A percentile compares a stretch with the other conserved stretches of the same genome.
Conservation (phyloP, 106 monocot species). For the Phalaenopsis equestris region DNA sequence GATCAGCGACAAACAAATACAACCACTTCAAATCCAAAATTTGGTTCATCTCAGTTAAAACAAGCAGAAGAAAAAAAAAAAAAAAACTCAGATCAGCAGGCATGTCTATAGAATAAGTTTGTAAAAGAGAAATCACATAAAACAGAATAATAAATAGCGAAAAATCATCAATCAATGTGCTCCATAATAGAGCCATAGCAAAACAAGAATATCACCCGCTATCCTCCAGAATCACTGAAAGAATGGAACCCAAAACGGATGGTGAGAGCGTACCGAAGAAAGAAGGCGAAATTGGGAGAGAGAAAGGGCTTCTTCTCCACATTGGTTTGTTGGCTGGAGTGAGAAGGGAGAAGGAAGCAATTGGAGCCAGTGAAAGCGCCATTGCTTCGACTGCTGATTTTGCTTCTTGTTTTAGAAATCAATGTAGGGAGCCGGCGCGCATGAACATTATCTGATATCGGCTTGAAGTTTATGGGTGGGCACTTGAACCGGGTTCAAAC, state of each 20-base stretch:
- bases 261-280: background rate
- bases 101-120: background rate
- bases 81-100: background rate
- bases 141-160: background rate
- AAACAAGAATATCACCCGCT: background rate
- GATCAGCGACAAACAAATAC: no score
- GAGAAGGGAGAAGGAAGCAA: background rate
- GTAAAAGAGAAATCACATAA: background rate
- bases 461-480: no score
- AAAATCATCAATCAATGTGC: background rate
- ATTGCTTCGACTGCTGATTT: background rate
- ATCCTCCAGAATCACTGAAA: background rate
- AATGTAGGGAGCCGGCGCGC: no score
- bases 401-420: background rate
- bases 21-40: no score
- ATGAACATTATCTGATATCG: no score
- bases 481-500: no score
- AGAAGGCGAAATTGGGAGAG: background rate
- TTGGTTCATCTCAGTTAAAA: background rate
- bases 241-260: background rate
- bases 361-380: background rate
- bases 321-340: background rate
- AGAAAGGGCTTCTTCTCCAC: background rate
- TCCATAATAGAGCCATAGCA: background rate
- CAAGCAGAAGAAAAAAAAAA: background rate